Base-by-base conservation (phyloP, 2,329 filamentous ascomycete species). In the Ceratocystiopsis brevicomis region DNA sequence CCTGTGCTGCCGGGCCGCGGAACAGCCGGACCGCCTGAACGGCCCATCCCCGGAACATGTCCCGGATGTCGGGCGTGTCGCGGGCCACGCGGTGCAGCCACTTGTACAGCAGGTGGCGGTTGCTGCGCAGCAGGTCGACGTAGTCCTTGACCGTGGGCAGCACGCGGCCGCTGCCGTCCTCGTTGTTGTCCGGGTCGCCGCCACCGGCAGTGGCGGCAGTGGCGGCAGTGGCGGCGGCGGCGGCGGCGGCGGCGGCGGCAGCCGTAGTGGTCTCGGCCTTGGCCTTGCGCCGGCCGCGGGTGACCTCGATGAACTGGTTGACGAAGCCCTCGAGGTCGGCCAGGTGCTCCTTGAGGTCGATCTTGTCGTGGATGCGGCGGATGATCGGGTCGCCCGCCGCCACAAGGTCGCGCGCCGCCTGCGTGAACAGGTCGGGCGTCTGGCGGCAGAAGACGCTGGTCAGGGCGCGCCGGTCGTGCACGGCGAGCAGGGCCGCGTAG, bases 381-480 rank as follows among this genome's bases (percentile, higher is more conserved):
- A 90, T 83, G 46, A 86, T 74, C 0, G 80, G 80, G 42, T 86
- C 81, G 50, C 81, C 83, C 2, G 78, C 76, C 0, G 68, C 63
- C 6, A 86, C 70, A 0, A 67, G 58, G 45, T 84, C 78, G 30
- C 71, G 68, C 40, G 87, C 61, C 1, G 73, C 67, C 10, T 73
- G 68, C 0, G 82, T 87, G n/a, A 86, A 65, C 11, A 80, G 65
- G 51, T 88, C 83, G 0, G 83, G 82, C 19, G 67, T 72, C 39
- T 73, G 67, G 14, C 72, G 71, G 57, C 82, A 88, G 14, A 86
- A 60, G 0, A 75, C 69, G 13, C 68, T 66, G 13, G 73, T 71
- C 40, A 88, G 75, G 51, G 77, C 69, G 45, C 82, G 73, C n/a
- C 82, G 72, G 54, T 90, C 83, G 34, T 76, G 73, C 10, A 82